These are phyloP conservation scores for Petasospora rhodanensis DNA, from an alignment of 1,139 yeast genomes.

Conservation along the genomic window DNA sequence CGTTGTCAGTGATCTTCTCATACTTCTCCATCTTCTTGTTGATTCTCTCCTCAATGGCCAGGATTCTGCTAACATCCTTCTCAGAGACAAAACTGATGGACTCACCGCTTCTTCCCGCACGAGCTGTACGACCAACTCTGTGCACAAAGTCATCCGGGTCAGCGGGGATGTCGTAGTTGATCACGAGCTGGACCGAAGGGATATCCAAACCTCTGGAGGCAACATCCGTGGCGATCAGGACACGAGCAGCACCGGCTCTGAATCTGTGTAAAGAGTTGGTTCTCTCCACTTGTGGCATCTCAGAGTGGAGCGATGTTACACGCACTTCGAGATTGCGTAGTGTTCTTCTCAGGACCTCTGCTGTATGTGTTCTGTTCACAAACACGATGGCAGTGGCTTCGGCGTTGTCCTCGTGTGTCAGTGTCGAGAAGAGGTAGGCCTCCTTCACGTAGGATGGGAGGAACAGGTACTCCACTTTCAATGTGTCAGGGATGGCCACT, in stretches of 20 bases:
- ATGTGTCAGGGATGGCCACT: constrained; percentile 75
- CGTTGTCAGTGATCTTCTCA: constrained; percentile 66
- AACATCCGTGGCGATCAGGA: constrained; percentile 90
- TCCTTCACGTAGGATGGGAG: constrained; percentile 86
- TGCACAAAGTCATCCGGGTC: constrained; percentile 97
- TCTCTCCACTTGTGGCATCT: constrained; percentile 90
- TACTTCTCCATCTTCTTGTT: constrained; percentile 72
- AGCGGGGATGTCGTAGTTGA: constrained; percentile 90
- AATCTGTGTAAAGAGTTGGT: constrained; percentile 87
- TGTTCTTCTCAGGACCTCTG: constrained; percentile 78
- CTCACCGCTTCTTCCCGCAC: constrained; percentile 86
- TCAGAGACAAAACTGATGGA: constrained; percentile 75
- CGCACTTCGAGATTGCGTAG: constrained; percentile 68
- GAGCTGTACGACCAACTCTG: constrained; percentile 99
- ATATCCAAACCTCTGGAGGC: constrained; percentile 98
- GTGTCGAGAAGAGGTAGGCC: constrained; percentile 70
- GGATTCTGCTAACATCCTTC: constrained; percentile 74
- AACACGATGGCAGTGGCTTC: constrained; percentile 77
- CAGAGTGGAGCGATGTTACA: constrained; percentile 89
- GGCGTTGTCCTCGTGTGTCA: constrained; percentile 57
- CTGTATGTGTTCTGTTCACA: constrained; percentile 86
- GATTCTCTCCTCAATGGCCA: constrained; percentile 83
- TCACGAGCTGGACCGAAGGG: constrained; percentile 82
- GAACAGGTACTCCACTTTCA: constrained; percentile 50
- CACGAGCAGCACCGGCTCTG: constrained; percentile 90